Conservation (phyloP, 2,329 filamentous ascomycete genomes). For the Ophiostoma montium region DNA sequence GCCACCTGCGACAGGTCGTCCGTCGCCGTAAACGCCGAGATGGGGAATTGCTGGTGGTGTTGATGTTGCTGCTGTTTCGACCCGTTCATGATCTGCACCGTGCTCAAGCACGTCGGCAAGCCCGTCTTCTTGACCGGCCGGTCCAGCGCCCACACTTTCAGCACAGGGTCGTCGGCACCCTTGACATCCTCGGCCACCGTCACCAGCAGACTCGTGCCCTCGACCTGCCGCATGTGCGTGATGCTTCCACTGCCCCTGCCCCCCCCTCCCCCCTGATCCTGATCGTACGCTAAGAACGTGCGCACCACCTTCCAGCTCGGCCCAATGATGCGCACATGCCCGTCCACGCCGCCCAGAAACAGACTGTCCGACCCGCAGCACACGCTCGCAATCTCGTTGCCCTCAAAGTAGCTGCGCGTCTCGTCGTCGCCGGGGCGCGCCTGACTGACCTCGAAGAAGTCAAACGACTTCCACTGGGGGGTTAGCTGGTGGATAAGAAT, state of each 20-base stretch:
- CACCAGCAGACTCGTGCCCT: conserved; percentile 72
- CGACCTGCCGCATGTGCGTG: conserved; percentile 83
- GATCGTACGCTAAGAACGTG: conserved; percentile 81
- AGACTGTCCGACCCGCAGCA: conserved; percentile 80
- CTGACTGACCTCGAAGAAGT: conserved; percentile 93
- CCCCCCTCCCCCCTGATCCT: conserved; percentile 49
- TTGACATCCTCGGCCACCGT: conserved; percentile 84
- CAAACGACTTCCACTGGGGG: conserved; percentile 89
- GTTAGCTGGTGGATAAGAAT: conserved; percentile 5
- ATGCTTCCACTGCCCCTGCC: too few relatives aligned
- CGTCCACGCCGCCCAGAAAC: conserved; percentile 76
- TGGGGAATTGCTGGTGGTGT: conserved; percentile 89
- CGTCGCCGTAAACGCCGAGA: conserved; percentile 77
- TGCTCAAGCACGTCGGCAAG: conserved; percentile 75
- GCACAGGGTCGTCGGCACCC: conserved; percentile 70
- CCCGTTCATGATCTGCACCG: conserved; percentile 73
- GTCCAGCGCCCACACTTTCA: conserved; percentile 97
- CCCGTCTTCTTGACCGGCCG: conserved; percentile 90
- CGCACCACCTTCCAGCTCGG: conserved; percentile 75
- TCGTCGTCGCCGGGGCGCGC: conserved; percentile 70
- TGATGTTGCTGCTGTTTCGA: too few relatives aligned
- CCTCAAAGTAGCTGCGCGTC: conserved; percentile 63
- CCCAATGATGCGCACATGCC: conserved; percentile 75
- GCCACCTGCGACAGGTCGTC: conserved; percentile 86
- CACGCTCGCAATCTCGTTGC: conserved; percentile 68